Base-by-base conservation (phyloP, 768 basidiomycete species). In the Cystobasidiopsis lactophilus region DNA sequence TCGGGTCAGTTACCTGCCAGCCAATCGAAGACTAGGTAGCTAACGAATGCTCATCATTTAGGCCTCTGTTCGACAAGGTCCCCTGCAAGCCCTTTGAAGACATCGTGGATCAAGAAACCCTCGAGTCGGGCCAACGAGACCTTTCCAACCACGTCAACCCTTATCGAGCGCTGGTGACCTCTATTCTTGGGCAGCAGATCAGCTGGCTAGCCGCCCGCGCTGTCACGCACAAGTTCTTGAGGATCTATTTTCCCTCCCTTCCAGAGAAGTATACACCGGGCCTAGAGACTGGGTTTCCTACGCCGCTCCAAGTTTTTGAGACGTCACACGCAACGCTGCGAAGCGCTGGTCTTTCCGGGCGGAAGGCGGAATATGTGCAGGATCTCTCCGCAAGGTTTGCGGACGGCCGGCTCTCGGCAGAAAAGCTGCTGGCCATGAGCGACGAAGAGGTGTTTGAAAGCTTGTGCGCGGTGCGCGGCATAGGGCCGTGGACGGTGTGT, bases 341-440 rank as follows among this genome's bases (percentile, higher is more conserved):
- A 48, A 72, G 74, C 5, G 85, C 81, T 7, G 88, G 88, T 0
- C 66, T 91, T 52, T 84, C 80, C 56, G 73, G 68, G 16, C 71
- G 85, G n/a, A 93, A 93, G 65, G 83, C 82, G 2, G 84, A 89
- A 69, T 93, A 93, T 66, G 74, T 91, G 31, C 70, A 75, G 30
- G 83, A 84, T 61, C 70, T 91, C 11, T 84, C 86, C 2, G 64
- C 74, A 29, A 72, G 82, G 57, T 93, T 93, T 65, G 73, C 75
- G 3, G 82, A 85, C 60, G 84, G 83, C 14, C 72, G 82, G 38
- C 68, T 93, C 39, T 78, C 80, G 4, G 78, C 80, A 1, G 68
- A 75, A 58, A 80, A 80, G 60, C 66, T 93, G 24, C 67, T 78
- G 26, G 69, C 74, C 53, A 80, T 80, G 9, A 67, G 72, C 41